Conservation (phyloP, 495 filamentous ascomycete species). For the Apiosordaria backusii region DNA sequence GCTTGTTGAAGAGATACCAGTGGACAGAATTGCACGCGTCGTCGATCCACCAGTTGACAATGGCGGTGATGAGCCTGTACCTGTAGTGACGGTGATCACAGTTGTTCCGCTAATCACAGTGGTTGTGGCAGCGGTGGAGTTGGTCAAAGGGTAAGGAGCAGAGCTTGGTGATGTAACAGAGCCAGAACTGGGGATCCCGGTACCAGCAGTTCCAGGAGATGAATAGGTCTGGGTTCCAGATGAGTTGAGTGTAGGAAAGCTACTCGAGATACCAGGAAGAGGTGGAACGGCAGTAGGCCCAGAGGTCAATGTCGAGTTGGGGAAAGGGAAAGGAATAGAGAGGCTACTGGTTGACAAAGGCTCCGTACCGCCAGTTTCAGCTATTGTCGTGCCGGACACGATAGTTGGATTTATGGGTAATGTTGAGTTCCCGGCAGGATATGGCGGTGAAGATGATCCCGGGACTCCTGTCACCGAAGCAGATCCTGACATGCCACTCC, state of each 20-base stretch:
- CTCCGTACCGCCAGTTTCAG: neutral
- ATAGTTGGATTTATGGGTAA: neutral
- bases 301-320: conserved; percentile 18
- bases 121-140: conserved; percentile 17
- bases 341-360: neutral
- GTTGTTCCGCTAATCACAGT: conserved; percentile 1
- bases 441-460: conserved; percentile 5
- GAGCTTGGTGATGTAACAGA: neutral
- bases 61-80: neutral
- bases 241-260: neutral
- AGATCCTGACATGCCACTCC: neutral
- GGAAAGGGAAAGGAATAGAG: conserved; percentile 10
- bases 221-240: conserved; percentile 8
- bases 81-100: neutral
- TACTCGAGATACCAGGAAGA: neutral
- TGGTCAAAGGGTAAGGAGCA: conserved; percentile 12
- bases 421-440: neutral
- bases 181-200: neutral
- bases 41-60: neutral
- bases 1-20: neutral
- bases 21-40: neutral
- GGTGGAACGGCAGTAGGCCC: conserved; percentile 9
- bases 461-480: neutral
- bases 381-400: neutral
- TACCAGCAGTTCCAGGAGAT: neutral